Evolutionary conservation across 257 asterid genomes (phyloP).

Genomic region (Scutellaria barbata): DNA sequence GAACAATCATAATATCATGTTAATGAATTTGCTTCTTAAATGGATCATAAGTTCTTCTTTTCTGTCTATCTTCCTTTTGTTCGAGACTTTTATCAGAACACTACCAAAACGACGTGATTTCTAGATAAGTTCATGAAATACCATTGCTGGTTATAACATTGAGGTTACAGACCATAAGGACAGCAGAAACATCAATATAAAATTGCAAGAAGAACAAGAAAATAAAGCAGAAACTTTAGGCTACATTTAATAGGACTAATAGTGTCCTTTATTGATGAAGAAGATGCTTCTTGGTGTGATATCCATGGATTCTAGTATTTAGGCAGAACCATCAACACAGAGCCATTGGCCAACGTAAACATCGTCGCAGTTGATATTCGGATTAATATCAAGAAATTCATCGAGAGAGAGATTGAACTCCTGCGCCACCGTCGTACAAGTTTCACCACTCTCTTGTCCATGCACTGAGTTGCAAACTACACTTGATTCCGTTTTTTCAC

Average conservation of each 20-base stretch:
- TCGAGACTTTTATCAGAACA: too few species aligned
- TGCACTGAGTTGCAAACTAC: slow-evolving; percentile 17
- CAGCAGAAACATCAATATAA: not conserved
- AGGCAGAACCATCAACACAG: slow-evolving; percentile 32
- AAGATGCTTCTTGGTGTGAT: not conserved
- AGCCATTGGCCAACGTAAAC: slow-evolving; percentile 47
- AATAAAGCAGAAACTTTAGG: not conserved
- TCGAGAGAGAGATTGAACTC: slow-evolving; percentile 15
- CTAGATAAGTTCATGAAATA: too few species aligned
- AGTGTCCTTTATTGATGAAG: not conserved
- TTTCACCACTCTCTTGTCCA: slow-evolving; percentile 33
- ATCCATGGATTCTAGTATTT: not conserved
- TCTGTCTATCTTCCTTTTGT: too few species aligned
- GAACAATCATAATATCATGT: too few species aligned
- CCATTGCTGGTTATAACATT: too few species aligned
- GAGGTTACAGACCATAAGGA: too few species aligned
- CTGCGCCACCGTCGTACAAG: slow-evolving; percentile 28
- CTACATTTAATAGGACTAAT: not conserved
- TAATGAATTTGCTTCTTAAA: too few species aligned
- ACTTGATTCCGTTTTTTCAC: not conserved
- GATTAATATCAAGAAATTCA: slow-evolving; percentile 34
- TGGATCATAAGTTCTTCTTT: too few species aligned
- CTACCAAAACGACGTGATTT: too few species aligned
- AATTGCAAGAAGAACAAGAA: not conserved
- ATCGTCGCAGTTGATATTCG: slow-evolving; percentile 38